A percentile compares a stretch with the other conserved stretches of the same genome.
phyloP scores from a whole-genome alignment of 352 stramenopile genomes.

The Pythium rishiriense region DNA sequence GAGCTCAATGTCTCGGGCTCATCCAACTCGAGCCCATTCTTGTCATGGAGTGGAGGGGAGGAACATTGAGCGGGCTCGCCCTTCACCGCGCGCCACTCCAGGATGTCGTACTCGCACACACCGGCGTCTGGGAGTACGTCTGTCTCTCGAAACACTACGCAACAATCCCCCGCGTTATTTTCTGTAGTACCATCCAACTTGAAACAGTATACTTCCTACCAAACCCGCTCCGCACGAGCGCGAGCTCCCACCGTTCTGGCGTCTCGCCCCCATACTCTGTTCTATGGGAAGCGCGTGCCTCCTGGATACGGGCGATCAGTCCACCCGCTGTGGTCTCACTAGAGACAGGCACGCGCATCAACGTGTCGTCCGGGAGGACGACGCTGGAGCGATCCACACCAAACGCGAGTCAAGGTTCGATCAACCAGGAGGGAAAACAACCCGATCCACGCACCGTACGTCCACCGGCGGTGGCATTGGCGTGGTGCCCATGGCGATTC shows the following conservation, averaged over 20 bases:
- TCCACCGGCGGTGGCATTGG: neutral
- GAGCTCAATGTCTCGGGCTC: no score
- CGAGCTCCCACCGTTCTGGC: conserved; percentile 5
- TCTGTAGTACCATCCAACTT: no score
- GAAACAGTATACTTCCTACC: neutral
- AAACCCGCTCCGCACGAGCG: conserved; percentile 1
- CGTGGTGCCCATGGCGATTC: conserved; percentile 1
- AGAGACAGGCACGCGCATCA: conserved; percentile 10
- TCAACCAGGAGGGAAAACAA: neutral
- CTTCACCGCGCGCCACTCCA: conserved; percentile 1
- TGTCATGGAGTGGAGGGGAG: no score
- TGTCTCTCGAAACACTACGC: conserved; percentile 1
- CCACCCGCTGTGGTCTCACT: neutral
- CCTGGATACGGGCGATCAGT: neutral
- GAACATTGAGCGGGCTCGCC: no score
- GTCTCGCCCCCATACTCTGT: no score
- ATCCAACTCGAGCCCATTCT: no score
- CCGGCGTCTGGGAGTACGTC: neutral
- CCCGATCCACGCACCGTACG: conserved; percentile 7
- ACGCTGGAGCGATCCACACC: conserved; percentile 1
- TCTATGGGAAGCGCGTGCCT: no score
- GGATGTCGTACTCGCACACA: conserved; percentile 4
- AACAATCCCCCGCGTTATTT: neutral
- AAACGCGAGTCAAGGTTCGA: neutral
- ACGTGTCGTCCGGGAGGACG: conserved; percentile 20